Evolutionary conservation across 2,329 filamentous ascomycete species (phyloP), one percentile per base, ranked within the genome.

Genomic region (Xylaria sp.): DNA sequence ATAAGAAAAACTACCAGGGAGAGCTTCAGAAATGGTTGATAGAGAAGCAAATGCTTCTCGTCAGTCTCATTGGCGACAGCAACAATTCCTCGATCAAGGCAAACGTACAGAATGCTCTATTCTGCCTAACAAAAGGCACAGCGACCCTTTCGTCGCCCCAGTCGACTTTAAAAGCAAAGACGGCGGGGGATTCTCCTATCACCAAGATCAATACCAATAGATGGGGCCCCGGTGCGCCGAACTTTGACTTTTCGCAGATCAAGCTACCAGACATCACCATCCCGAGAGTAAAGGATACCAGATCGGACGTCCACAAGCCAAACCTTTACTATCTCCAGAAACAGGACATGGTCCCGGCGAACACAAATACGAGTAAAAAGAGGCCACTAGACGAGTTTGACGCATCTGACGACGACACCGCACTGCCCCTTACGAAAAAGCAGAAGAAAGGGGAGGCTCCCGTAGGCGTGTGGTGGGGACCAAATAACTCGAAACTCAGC

Each of bases 401-500:
- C 18, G 15, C 41, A n/a, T 18, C 15, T 13, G 46, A 34, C n/a
- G 28, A 63, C 15, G 15, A 23, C 8, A 25, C 18, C 10, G 10
- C 1, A 25, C 25, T 5, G 7, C 34, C 65, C 23, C n/a, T 57
- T 3, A 1, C 52, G 3, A 66, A 65, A 23, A 66, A 50, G 48
- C 13, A 18, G 3, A 68, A 52, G 52, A 18, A 37, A 12, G 12
- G 34, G 1, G 10, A 57, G 1, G 34, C 44, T 20, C 3, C 15
- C 13, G 12, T 34, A 1, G 59, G 58, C n/a, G n/a, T 25, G 25
- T 72, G 70, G 70, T 71, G 63, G 62, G 70, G 70, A 31, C 46
- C 62, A 2, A 46, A 67, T 15, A 69, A 65, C 1, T 62, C 55
- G 25, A 69, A 20, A 15, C 70, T 72, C 12, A 34, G 28, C 61